Conservation (phyloP, 1,139 yeast species). For the Suhomyces coccinellae region DNA sequence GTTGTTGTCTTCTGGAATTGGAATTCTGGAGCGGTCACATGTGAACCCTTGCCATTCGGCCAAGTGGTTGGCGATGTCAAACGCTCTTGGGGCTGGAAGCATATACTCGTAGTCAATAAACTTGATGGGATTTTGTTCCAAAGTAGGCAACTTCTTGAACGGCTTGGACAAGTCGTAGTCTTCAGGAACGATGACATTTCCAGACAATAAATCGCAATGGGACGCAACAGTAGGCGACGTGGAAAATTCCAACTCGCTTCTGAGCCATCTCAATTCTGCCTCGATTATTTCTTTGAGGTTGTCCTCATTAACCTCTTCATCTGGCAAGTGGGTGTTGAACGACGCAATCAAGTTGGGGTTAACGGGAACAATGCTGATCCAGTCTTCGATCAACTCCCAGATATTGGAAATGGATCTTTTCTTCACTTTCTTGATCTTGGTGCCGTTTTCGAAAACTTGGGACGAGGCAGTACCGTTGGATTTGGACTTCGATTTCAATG, state of each 20-base stretch:
- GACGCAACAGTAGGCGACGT: constrained; percentile 60
- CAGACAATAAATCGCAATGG: constrained; percentile 73
- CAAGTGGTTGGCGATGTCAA: constrained; percentile 82
- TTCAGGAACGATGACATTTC: constrained; percentile 66
- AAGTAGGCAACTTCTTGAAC: constrained; percentile 24
- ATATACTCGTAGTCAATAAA: constrained; percentile 83
- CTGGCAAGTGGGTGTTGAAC: constrained; percentile 34
- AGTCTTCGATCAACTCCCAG: constrained; percentile 61
- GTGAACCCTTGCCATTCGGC: constrained; percentile 88
- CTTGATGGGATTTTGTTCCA: constrained; percentile 49
- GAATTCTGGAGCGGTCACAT: constrained; percentile 63
- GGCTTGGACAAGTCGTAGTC: constrained; percentile 21
- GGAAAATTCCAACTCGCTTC: constrained; percentile 33
- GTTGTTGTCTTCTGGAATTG: constrained; percentile 48
- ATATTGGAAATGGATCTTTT: constrained; percentile 45
- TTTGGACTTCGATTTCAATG: constrained; percentile 15
- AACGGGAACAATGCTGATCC: constrained; percentile 63
- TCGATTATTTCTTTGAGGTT: constrained; percentile 42
- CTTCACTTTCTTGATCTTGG: constrained; percentile 21
- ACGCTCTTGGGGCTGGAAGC: constrained; percentile 78
- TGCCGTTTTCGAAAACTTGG: constrained; percentile 5
- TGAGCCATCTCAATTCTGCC: constrained; percentile 59
- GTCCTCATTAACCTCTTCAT: constrained; percentile 21
- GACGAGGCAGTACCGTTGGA: constrained; percentile 5
- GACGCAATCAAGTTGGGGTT: constrained; percentile 43